Evolutionary conservation across 192 early-diverging fungal genomes (phyloP).

Genomic region (Coemansia sp.): DNA sequence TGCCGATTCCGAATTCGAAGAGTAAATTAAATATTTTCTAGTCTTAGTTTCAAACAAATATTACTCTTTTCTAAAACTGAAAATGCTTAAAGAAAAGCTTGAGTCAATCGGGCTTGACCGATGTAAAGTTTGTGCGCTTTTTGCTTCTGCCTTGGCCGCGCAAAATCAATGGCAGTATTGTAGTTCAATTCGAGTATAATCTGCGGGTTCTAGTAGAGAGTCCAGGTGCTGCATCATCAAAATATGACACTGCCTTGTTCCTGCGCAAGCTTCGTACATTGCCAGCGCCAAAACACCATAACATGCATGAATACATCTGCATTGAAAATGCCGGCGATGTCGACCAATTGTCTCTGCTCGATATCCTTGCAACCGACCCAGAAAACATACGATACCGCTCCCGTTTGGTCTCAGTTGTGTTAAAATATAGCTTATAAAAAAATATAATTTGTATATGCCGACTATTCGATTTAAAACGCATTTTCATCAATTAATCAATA

Average conservation of each 20-base stretch:
- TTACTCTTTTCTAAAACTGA: too few species aligned
- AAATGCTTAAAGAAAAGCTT: too few species aligned
- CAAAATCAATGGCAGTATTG: conserved; percentile 31
- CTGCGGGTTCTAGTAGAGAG: conserved; percentile 28
- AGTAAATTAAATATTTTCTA: too few species aligned
- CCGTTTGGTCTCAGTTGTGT: conserved; percentile 22
- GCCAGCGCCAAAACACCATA: conserved; percentile 18
- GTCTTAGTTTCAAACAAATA: too few species aligned
- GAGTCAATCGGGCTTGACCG: conserved; percentile 11
- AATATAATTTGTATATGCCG: background rate
- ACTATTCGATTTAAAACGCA: background rate
- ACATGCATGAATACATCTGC: conserved; percentile 14
- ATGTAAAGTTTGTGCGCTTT: conserved; percentile 34
- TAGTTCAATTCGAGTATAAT: conserved; percentile 17
- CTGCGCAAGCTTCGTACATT: too few species aligned
- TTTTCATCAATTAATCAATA: too few species aligned
- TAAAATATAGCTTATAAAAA: background rate
- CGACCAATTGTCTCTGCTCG: conserved; percentile 34
- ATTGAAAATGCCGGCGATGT: conserved; percentile 11
- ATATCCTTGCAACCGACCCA: conserved; percentile 35
- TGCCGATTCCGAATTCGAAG: too few species aligned
- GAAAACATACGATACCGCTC: conserved; percentile 24
- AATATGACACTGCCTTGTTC: conserved; percentile 38
- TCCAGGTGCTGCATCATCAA: conserved; percentile 26
- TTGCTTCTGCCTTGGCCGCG: conserved; percentile 26